Conservation (phyloP, 768 basidiomycete species). For the Leccinum imitatum region DNA sequence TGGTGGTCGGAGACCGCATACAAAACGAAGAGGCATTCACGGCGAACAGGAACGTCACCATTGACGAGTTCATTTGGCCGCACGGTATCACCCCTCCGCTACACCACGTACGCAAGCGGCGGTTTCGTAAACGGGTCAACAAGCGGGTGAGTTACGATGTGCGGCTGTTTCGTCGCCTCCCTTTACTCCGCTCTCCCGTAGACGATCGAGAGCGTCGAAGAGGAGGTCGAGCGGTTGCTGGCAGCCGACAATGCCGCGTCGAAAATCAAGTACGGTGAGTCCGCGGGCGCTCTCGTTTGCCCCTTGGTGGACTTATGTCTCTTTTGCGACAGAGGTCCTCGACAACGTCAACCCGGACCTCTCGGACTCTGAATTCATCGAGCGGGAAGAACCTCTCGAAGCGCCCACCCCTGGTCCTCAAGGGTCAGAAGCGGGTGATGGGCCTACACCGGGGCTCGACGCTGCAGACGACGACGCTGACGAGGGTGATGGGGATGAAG, state of each 20-base stretch:
- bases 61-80: slow-evolving; percentile 97
- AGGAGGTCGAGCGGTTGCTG: slow-evolving; percentile 85
- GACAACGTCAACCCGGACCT: slow-evolving; percentile 91
- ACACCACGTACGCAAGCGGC: slow-evolving; percentile 83
- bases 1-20: slow-evolving; percentile 79
- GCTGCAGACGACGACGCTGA: slow-evolving; percentile 60
- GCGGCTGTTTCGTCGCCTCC: not conserved
- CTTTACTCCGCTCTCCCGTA: slow-evolving; percentile 28
- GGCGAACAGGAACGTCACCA: slow-evolving; percentile 70
- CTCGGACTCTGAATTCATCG: slow-evolving; percentile 85
- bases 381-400: slow-evolving; percentile 58
- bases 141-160: slow-evolving; percentile 52
- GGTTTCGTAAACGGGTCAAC: slow-evolving; percentile 90
- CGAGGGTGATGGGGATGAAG: slow-evolving; percentile 57
- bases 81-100: slow-evolving; percentile 95
- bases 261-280: slow-evolving; percentile 74
- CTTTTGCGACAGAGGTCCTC: slow-evolving; percentile 58
- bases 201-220: slow-evolving; percentile 94
- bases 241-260: slow-evolving; percentile 75
- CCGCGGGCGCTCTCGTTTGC: not conserved
- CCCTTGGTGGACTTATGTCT: slow-evolving; percentile 1
- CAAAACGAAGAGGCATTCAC: slow-evolving; percentile 65
- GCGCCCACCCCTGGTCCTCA: slow-evolving; percentile 69
- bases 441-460: slow-evolving; percentile 52
- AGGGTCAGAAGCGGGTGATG: slow-evolving; percentile 66